A percentile compares a stretch with the other conserved stretches of the same genome.
These are phyloP conservation scores for Sclerotiophoma versabilis DNA, from an alignment of 2,329 filamentous ascomycete species.

Conservation along the genomic window DNA sequence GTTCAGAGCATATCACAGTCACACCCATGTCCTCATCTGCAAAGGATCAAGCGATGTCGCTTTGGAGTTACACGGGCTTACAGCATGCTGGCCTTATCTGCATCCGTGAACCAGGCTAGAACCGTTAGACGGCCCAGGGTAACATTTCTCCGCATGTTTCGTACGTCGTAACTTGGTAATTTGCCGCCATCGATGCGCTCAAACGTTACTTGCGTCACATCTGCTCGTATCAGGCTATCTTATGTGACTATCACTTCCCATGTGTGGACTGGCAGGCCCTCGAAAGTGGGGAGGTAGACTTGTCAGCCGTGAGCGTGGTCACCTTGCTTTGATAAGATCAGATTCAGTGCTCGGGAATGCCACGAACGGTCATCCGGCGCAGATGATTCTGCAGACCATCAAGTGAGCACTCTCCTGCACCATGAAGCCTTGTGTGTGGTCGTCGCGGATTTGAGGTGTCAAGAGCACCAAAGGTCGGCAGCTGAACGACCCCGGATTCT, in stretches of 20 bases:
- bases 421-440: not conserved
- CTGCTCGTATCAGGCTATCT: not conserved
- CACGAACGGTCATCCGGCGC: not conserved
- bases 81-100: conserved; percentile 19
- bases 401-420: not conserved
- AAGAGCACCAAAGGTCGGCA: not conserved
- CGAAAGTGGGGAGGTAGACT: conserved; percentile 18
- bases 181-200: conserved; percentile 11
- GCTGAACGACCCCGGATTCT: conserved; percentile 9
- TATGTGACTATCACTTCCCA: conserved; percentile 7
- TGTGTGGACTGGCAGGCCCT: conserved; percentile 19
- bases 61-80: conserved; percentile 27
- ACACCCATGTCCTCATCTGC: conserved; percentile 4
- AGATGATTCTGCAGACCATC: not conserved
- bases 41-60: conserved; percentile 16
- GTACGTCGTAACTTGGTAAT: conserved; percentile 1
- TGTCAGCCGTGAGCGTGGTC: conserved; percentile 9
- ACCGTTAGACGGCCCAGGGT: conserved; percentile 17
- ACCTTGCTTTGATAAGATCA: conserved; percentile 3
- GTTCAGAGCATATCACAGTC: conserved; percentile 18
- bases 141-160: conserved; percentile 20
- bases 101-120: conserved; percentile 7
- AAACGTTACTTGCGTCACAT: conserved; percentile 11
- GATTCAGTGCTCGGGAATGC: not conserved
- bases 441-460: not conserved